Conservation (phyloP, 1,284 basidiomycete species). For the Sanghuangporus sanghuang region DNA sequence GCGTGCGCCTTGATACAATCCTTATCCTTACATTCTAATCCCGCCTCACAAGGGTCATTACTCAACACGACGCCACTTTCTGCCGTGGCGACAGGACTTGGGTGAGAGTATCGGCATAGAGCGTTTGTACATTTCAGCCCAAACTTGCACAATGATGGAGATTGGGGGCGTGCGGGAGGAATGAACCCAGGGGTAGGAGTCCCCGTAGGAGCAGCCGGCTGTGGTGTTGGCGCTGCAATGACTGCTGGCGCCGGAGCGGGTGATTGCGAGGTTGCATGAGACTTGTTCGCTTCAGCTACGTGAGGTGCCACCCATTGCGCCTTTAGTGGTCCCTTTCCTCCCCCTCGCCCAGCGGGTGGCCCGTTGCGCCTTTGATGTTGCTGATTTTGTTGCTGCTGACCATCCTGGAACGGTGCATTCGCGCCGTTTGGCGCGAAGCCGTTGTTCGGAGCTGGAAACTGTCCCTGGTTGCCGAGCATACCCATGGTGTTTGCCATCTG, state of each 20-base stretch:
- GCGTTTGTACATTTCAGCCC: constrained; percentile 84
- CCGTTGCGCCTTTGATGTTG: constrained; percentile 34
- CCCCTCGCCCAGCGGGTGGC: constrained; percentile 22
- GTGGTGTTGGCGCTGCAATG: constrained; percentile 34
- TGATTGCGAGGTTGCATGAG: constrained; percentile 21
- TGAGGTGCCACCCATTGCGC: constrained; percentile 14
- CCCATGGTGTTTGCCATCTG: constrained; percentile 75
- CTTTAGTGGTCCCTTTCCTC: constrained; percentile 11
- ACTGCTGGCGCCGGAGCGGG: constrained; percentile 22
- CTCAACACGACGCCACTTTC: constrained; percentile 92
- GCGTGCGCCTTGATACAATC: constrained; percentile 88
- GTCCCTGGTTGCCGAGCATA: constrained; percentile 54
- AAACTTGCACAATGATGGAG: constrained; percentile 88
- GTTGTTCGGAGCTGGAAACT: constrained; percentile 43
- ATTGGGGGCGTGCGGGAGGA: constrained; percentile 71
- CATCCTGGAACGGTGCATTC: background rate
- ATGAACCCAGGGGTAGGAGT: constrained; percentile 39
- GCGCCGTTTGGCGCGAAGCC: constrained; percentile 46
- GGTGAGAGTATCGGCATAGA: constrained; percentile 84
- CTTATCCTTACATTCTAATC: constrained; percentile 82
- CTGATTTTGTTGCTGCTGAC: constrained; percentile 28
- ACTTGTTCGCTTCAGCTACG: constrained; percentile 5
- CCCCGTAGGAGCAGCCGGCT: constrained; percentile 27
- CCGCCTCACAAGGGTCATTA: constrained; percentile 83
- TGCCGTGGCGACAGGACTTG: constrained; percentile 84